Percentiles rank a stretch among this genome's conserved stretches.
Conservation (phyloP, 306 rosid species). For the Fagus sylvatica region DNA sequence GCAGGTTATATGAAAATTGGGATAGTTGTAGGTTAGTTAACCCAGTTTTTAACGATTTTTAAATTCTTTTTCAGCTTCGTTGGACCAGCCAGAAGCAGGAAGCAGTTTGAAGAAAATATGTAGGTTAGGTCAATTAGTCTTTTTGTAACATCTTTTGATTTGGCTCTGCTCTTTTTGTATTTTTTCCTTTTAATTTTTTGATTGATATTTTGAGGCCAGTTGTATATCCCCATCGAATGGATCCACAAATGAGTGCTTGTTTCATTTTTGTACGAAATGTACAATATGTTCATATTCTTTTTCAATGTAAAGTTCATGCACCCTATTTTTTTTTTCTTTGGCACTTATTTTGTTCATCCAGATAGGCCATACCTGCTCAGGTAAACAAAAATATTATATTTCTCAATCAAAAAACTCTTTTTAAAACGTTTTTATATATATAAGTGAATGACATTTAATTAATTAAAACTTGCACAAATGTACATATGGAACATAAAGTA, state of each 20-base stretch:
- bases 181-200: slow-evolving; percentile 12
- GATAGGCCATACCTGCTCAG: too few species aligned
- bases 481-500: too few species aligned
- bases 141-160: slow-evolving; percentile 5
- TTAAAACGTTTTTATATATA: too few species aligned
- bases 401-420: too few species aligned
- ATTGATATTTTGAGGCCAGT: slow-evolving; percentile 15
- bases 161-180: background rate
- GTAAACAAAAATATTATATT: too few species aligned
- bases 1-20: slow-evolving; percentile 15
- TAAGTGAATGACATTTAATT: too few species aligned
- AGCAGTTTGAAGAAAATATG: slow-evolving; percentile 22
- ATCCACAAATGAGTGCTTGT: background rate
- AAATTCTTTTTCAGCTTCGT: slow-evolving; percentile 13
- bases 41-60: slow-evolving; percentile 21
- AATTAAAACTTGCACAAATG: too few species aligned
- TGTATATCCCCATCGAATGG: background rate
- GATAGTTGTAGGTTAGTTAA: slow-evolving; percentile 16
- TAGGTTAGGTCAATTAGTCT: slow-evolving; percentile 7
- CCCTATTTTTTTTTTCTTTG: too few species aligned
- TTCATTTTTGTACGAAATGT: slow-evolving; percentile 12
- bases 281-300: slow-evolving; percentile 11
- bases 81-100: slow-evolving; percentile 20
- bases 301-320: background rate
- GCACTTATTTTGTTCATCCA: too few species aligned